Base-by-base conservation (phyloP, 345 rosid genomes). In the Citrus reticulata region DNA sequence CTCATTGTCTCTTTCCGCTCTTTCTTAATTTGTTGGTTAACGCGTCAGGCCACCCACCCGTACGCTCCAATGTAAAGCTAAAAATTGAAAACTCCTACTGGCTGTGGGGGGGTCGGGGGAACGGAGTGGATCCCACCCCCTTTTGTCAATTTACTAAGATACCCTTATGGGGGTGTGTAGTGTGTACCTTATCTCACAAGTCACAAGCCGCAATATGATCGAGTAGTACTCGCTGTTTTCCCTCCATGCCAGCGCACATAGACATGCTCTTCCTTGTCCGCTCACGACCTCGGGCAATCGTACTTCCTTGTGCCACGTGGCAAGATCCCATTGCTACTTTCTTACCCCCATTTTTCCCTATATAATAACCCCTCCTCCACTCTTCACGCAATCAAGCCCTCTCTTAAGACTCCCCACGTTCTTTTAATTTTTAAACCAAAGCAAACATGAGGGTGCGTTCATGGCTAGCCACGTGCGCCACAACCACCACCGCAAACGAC, bases 401-500 rank as follows among this genome's bases (percentile, higher is more conserved):
- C 49, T 69, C 57, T 20, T 10, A 40, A 7, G 27, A 42, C 25
- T 54, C 35, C 29, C 22, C 20, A 49, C 13, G 29, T 7, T 32
- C 24, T 9, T 22, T 39, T 16, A 16, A 2, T 20, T 9, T 22
- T 39, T 16, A 16, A 2, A 20, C 1, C 19, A 32, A 35, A 67
- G 67, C 76, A 60, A 80, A 24, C 73, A 89, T 89, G 92, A 80
- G 80, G 79, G 70, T 92, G 81, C 81, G 82, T 19, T 83, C 93
- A 75, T 86, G 90, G 87, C 78, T 89, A 1, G 57, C 88, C 57
- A 76, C 72, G 74, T 65, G 79, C 84, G 58, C 70, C 81, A 20
- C 83, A 80, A 24, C 77, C 71, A 57, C 78, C 60, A n/a, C 78
- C 32, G 49, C 65, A 16, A 32, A 39, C 1, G 62, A 74, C 75